phyloP scores from a whole-genome alignment of 73 alveolate species.

The Loxodes magnus region DNA sequence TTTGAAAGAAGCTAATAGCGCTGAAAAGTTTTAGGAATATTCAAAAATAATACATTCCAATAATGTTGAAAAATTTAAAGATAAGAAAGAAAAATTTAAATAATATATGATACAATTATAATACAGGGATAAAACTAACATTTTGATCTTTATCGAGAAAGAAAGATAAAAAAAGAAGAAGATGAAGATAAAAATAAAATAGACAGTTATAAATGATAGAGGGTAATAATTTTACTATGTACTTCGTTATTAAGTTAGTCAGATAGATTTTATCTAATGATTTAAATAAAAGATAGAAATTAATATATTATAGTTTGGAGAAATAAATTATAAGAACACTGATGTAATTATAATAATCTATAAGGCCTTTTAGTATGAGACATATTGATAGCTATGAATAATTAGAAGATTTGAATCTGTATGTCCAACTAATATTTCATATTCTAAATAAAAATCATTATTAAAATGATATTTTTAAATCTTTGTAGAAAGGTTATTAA shows the following conservation, averaged over 20 bases:
- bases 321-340: too few relatives aligned
- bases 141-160: constrained; percentile 88
- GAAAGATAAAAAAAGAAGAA: constrained; percentile 84
- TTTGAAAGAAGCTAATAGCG: constrained; percentile 95
- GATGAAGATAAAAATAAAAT: constrained; percentile 81
- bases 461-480: too few relatives aligned
- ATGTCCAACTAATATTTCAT: too few relatives aligned
- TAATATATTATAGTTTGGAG: too few relatives aligned
- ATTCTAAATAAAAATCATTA: too few relatives aligned
- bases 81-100: constrained; percentile 41
- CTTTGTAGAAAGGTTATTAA: too few relatives aligned
- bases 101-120: constrained; percentile 76
- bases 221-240: constrained; percentile 96
- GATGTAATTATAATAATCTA: too few relatives aligned
- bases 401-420: too few relatives aligned
- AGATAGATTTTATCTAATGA: too few relatives aligned
- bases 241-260: constrained; percentile 68
- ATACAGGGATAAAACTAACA: constrained; percentile 77
- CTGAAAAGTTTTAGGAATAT: constrained; percentile 97
- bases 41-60: constrained; percentile 88
- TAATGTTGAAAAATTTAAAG: constrained; percentile 55
- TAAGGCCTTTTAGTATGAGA: too few relatives aligned
- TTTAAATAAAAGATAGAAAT: too few relatives aligned
- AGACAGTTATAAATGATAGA: constrained; percentile 93
- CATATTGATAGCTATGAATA: too few relatives aligned